phyloP scores from a whole-genome alignment of 2,329 filamentous ascomycete species.

The Capronia coronata region DNA sequence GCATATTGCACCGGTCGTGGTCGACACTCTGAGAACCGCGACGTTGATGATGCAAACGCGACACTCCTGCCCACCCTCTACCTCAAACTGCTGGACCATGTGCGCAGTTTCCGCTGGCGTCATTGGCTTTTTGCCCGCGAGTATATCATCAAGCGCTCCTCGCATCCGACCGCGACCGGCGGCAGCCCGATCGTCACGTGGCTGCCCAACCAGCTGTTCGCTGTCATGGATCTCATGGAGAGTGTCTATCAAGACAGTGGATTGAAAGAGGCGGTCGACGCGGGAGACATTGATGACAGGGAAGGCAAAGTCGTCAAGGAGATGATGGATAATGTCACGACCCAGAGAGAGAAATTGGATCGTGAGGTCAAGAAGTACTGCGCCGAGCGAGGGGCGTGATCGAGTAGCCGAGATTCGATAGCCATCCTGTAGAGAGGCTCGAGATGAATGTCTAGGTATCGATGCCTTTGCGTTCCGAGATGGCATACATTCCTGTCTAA shows the following conservation, averaged over 20 bases:
- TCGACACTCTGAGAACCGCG: background rate
- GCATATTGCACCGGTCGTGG: slow-evolving; percentile 28
- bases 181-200: slow-evolving; percentile 47
- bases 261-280: slow-evolving; percentile 12
- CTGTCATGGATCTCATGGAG: slow-evolving; percentile 47
- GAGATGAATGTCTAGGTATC: too few relatives aligned
- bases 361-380: slow-evolving; percentile 44
- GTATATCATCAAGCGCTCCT: slow-evolving; percentile 43
- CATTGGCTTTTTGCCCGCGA: slow-evolving; percentile 46
- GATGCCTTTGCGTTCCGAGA: too few relatives aligned
- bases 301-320: slow-evolving; percentile 29
- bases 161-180: slow-evolving; percentile 44
- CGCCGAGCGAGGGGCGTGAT: slow-evolving; percentile 39
- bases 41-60: slow-evolving; percentile 31
- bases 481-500: too few relatives aligned
- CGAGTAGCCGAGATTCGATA: background rate
- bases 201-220: slow-evolving; percentile 44
- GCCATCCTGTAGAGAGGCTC: background rate
- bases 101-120: slow-evolving; percentile 46
- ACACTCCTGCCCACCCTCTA: slow-evolving; percentile 37
- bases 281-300: background rate
- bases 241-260: slow-evolving; percentile 36
- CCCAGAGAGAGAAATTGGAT: slow-evolving; percentile 35
- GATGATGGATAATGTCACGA: slow-evolving; percentile 34
- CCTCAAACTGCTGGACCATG: slow-evolving; percentile 42